These are phyloP conservation scores for Trapa bicornis DNA, from an alignment of 345 rosid genomes.

Conservation along the genomic window DNA sequence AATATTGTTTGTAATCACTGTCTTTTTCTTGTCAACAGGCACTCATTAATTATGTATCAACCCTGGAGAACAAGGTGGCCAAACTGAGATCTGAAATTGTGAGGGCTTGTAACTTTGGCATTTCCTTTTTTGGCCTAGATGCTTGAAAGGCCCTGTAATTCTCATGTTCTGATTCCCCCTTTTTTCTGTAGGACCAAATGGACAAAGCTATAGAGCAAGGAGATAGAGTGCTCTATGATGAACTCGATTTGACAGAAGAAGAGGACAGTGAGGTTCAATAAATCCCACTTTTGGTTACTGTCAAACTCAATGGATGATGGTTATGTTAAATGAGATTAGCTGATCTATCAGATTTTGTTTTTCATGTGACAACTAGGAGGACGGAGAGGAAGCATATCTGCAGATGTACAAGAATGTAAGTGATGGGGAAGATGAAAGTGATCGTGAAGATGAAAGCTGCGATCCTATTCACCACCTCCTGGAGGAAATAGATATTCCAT, in stretches of 20 bases:
- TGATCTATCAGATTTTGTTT: background rate
- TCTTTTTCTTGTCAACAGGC: conserved; percentile 43
- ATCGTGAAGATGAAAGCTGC: conserved; percentile 18
- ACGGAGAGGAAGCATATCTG: conserved; percentile 32
- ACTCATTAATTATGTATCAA: conserved; percentile 44
- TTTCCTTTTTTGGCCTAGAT: background rate
- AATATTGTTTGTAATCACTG: conserved; percentile 7
- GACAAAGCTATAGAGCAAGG: conserved; percentile 39
- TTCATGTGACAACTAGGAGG: conserved; percentile 26
- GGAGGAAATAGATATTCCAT: conserved; percentile 14
- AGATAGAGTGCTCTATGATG: conserved; percentile 43
- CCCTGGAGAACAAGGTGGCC: conserved; percentile 45
- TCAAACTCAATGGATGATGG: background rate
- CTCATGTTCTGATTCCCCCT: background rate
- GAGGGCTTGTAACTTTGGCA: conserved; percentile 12
- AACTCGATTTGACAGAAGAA: conserved; percentile 49
- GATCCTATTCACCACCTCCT: conserved; percentile 8
- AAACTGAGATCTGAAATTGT: conserved; percentile 72
- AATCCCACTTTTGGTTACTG: background rate
- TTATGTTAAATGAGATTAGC: background rate
- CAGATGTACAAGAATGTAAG: conserved; percentile 19
- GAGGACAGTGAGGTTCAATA: conserved; percentile 37
- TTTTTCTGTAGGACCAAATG: conserved; percentile 48
- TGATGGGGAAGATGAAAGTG: background rate
- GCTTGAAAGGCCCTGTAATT: background rate